Evolutionary conservation across 2,329 filamentous ascomycete species (phyloP), one percentile per base, ranked within the genome.

Genomic region (Fusarium haematococcum): DNA sequence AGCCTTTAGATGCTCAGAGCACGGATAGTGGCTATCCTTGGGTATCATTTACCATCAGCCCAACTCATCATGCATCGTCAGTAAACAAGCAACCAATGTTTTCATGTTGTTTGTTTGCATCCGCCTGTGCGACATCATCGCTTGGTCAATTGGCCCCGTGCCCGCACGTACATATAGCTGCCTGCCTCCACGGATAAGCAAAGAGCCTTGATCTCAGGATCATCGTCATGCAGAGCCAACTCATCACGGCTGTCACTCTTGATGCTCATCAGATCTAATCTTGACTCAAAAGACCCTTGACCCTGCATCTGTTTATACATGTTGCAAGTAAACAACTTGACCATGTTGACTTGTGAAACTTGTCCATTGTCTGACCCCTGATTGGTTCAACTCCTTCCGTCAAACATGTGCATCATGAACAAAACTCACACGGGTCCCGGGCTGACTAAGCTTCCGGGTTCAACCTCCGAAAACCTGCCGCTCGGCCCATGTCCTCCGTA

Each of bases 1-100:
- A 20, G n/a, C 41, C 41, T 43, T 23, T 43, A 43, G n/a, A 41
- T 41, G 39, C 39, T 59, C 1, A 33, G 16, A 32, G 33, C 25
- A 50, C 45, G 16, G 45, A 50, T 27, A 50, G 4, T 50, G 25
- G 14, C 23, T 27, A 37, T 59, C 18, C 30, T 61, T 66, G 32
- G 63, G 63, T 66, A 43, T 43, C 43, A 65, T 61, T 37, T 37
- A 10, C 39, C 52, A 30, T 65, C 67, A 73, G 48, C 32, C 69
- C 69, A 76, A 67, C 63, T 71, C 72, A 71, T 68, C 68, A 70
- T 69, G 73, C 67, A 74, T 62, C 32, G 59, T 41, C 20, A 69
- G 71, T 76, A 75, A 75, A 75, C 67, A 76, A 76, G 70, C 64
- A 75, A 76, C 68, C 56, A 30, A 32, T 56, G 35, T 56, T 39